A percentile compares a stretch with the other conserved stretches of the same genome.
phyloP scores from a whole-genome alignment of 257 asterid genomes.

The Lavandula angustifolia region DNA sequence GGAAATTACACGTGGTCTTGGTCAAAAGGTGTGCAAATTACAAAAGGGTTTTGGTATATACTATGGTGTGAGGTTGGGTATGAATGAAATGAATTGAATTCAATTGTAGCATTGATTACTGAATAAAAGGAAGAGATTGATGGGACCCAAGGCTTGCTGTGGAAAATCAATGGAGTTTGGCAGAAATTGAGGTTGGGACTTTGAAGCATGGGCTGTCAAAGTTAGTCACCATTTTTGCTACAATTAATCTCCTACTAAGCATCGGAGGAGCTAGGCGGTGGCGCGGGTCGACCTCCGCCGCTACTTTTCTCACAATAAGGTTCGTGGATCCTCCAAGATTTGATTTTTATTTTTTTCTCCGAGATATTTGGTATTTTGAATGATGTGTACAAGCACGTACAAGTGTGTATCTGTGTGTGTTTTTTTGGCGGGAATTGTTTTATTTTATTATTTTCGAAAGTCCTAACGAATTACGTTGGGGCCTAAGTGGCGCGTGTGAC shows the following conservation, averaged over 20 bases:
- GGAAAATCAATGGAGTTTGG: conserved; percentile 43
- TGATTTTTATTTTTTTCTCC: neutral
- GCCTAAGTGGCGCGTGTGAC: conserved; percentile 33
- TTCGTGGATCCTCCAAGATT: conserved; percentile 34
- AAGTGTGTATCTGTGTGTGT: conserved; percentile 47
- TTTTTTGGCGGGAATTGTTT: conserved; percentile 55
- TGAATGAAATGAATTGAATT: conserved; percentile 43
- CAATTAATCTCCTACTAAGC: neutral
- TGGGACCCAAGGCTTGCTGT: conserved; percentile 49
- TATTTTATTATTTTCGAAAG: conserved; percentile 2
- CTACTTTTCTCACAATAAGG: neutral
- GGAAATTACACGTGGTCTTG: neutral
- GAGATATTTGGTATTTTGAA: conserved; percentile 26
- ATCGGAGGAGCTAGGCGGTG: too few species aligned
- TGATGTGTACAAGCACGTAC: conserved; percentile 46
- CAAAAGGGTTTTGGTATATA: conserved; percentile 57
- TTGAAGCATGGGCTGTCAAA: conserved; percentile 34
- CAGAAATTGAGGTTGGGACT: conserved; percentile 31
- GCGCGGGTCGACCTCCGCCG: too few species aligned
- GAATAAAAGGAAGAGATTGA: conserved; percentile 34
- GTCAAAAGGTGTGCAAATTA: conserved; percentile 53
- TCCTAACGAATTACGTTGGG: conserved; percentile 41
- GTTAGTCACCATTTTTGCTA: conserved; percentile 35
- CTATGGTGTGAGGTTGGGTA: conserved; percentile 45
- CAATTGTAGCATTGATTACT: conserved; percentile 48